Evolutionary conservation across 441 rosid species (phyloP), one percentile per base, ranked within the genome.

Genomic region (Populus tomentosa): DNA sequence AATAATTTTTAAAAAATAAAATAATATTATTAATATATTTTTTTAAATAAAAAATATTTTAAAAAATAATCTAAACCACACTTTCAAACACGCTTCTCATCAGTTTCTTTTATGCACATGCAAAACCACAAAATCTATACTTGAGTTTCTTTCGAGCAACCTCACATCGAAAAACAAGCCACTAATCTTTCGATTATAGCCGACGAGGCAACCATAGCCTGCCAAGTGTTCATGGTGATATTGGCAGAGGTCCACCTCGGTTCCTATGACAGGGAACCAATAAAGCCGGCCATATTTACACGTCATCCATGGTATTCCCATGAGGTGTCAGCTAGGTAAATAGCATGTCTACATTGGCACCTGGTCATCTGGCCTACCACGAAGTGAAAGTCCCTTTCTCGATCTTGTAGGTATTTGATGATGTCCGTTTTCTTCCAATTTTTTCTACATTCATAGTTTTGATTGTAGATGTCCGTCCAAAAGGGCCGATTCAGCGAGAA

Each of bases 211-310:
- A 56, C 70, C 14, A 40, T 20, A 63, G 59, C 0, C 5, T 28
- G 63, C 64, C 85, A 81, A 69, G 84, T 79, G 76, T 69, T 10
- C 16, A 10, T 11, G 10, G 7, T 40, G 78, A 7, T 18, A 40
- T 36, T 67, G n/a, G 9, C 3, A 0, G 2, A 46, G 59, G 63
- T 56, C 80, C 84, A 72, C 78, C 18, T 46, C 36, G 75, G 83
- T 81, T 42, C 65, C 83, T 80, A 0, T 16, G 13, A 40, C 3
- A 26, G 68, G 78, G 73, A 64, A 71, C 77, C 72, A n/a, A 63
- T 69, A 59, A 16, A 50, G 61, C 81, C 68, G 75, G 77, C 76
- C 80, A 64, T 46, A 73, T 73, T 26, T 67, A 69, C 65, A 53
- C 61, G 59, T 53, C 74, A 35, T 21, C 18, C 1, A 21, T 46